phyloP scores from a whole-genome alignment of 1,284 basidiomycete genomes.

The Thelephora terrestris region DNA sequence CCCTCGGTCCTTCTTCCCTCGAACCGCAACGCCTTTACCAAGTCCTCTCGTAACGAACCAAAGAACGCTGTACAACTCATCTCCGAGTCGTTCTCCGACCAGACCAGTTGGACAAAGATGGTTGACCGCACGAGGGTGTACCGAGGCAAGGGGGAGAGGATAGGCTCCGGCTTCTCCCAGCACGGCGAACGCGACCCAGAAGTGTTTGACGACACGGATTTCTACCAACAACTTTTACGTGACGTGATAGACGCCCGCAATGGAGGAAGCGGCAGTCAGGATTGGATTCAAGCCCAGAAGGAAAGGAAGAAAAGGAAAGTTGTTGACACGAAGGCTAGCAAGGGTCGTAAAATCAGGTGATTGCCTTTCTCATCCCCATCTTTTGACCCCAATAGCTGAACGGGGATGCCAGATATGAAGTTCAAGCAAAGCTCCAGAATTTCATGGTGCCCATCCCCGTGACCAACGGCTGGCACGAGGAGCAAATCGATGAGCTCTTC shows the following conservation, averaged over 20 bases:
- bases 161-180: constrained; percentile 28
- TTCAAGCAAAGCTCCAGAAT: constrained; percentile 88
- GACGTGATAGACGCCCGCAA: constrained; percentile 74
- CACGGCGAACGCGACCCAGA: constrained; percentile 34
- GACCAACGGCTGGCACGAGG: constrained; percentile 69
- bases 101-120: constrained; percentile 40
- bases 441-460: constrained; percentile 86
- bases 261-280: constrained; percentile 29
- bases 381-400: constrained; percentile 1
- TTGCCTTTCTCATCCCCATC: constrained; percentile 13
- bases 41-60: constrained; percentile 32
- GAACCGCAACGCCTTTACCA: constrained; percentile 54
- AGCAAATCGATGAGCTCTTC: constrained; percentile 90
- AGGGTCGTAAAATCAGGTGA: constrained; percentile 78
- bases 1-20: constrained; percentile 64
- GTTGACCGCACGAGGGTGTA: constrained; percentile 46
- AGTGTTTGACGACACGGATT: constrained; percentile 82
- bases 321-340: constrained; percentile 90
- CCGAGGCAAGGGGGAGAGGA: constrained; percentile 34
- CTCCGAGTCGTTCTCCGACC: constrained; percentile 48
- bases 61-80: constrained; percentile 56
- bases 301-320: constrained; percentile 62
- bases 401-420: constrained; percentile 58
- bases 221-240: constrained; percentile 82
- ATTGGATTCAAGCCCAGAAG: constrained; percentile 59